Percentiles rank a stretch among this genome's conserved stretches.
phyloP scores from a whole-genome alignment of 768 basidiomycete genomes.

The Ephemerocybe angulata region DNA sequence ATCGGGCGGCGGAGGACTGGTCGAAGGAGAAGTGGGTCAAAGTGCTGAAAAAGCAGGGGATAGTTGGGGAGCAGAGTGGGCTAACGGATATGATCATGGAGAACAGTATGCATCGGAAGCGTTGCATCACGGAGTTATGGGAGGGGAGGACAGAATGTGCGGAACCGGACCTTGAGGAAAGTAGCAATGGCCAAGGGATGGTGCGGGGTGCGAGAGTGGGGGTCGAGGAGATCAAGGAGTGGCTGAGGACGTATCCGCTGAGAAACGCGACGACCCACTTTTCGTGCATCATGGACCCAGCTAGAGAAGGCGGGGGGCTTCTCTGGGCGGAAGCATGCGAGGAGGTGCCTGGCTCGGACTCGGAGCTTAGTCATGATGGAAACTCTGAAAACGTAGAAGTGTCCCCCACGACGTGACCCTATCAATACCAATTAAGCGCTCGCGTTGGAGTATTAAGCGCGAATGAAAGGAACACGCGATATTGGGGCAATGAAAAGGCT shows the following conservation, averaged over 20 bases:
- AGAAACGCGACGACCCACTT: slow-evolving; percentile 35
- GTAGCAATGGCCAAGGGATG: slow-evolving; percentile 3
- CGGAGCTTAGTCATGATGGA: no score
- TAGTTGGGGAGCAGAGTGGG: slow-evolving; percentile 2
- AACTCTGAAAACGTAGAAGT: no score
- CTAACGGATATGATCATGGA: slow-evolving; percentile 20
- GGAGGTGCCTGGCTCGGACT: no score
- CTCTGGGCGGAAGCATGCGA: slow-evolving; percentile 31
- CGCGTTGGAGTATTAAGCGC: no score
- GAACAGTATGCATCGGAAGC: slow-evolving; percentile 32
- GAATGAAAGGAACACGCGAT: no score
- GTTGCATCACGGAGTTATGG: slow-evolving; percentile 34
- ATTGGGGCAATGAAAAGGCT: no score
- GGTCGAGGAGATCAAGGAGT: slow-evolving; percentile 23
- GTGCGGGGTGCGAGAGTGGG: slow-evolving; percentile 8
- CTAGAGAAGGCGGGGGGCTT: slow-evolving; percentile 30
- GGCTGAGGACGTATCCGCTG: slow-evolving; percentile 32
- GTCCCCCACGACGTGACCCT: no score
- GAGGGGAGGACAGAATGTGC: slow-evolving; percentile 18
- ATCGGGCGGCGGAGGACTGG: slow-evolving; percentile 25
- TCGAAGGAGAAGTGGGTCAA: slow-evolving; percentile 17
- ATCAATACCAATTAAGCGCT: no score
- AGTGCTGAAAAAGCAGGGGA: slow-evolving; percentile 11
- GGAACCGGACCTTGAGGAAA: slow-evolving; percentile 22
- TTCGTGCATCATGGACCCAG: slow-evolving; percentile 38